These are phyloP conservation scores for Polygonum aviculare DNA, from an alignment of 148 eudicot species.

Conservation along the genomic window DNA sequence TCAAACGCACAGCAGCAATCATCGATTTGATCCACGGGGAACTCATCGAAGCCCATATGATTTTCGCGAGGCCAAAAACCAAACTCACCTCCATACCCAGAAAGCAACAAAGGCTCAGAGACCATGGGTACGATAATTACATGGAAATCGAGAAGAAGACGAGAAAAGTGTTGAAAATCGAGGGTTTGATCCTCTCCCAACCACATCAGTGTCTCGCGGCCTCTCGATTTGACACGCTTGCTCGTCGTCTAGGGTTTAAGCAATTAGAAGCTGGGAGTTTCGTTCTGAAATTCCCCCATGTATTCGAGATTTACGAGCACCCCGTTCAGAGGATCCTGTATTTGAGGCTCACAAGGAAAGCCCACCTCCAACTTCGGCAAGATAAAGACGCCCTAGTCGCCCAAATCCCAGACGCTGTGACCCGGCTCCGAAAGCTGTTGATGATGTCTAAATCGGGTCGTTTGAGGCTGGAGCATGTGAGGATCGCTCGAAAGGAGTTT, in stretches of 20 bases:
- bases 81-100: constrained; percentile 76
- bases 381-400: constrained; percentile 60
- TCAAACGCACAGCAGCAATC: neutral
- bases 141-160: constrained; percentile 92
- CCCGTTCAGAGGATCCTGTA: constrained; percentile 88
- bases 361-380: constrained; percentile 56
- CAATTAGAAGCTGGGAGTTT: constrained; percentile 68
- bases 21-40: constrained; percentile 2
- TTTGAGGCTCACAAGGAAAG: constrained; percentile 69
- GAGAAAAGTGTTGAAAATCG: constrained; percentile 65
- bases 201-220: constrained; percentile 46
- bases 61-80: constrained; percentile 42
- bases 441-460: constrained; percentile 75
- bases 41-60: neutral
- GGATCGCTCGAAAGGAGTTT: constrained; percentile 68
- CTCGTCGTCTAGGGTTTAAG: constrained; percentile 58
- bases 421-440: constrained; percentile 64
- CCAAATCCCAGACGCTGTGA: constrained; percentile 59
- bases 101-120: constrained; percentile 53
- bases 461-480: constrained; percentile 59
- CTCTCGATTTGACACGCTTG: constrained; percentile 54
- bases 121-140: constrained; percentile 80
- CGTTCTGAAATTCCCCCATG: constrained; percentile 77
- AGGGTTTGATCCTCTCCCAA: constrained; percentile 61
- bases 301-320: constrained; percentile 88